Conservation (phyloP, 139 green algal genomes). For the Chlamydomonas sp. region DNA sequence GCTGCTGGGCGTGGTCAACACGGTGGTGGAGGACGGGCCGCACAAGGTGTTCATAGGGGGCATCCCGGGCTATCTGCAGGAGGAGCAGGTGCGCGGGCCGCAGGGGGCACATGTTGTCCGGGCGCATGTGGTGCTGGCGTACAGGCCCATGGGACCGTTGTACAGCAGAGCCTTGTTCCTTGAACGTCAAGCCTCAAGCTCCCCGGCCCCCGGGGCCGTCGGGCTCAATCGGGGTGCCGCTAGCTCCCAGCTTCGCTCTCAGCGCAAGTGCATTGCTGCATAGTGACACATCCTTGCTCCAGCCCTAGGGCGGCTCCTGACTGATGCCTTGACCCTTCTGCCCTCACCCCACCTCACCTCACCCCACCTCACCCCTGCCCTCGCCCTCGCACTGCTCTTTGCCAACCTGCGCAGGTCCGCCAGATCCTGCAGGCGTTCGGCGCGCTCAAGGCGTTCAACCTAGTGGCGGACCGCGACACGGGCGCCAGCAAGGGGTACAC, state of each 20-base stretch:
- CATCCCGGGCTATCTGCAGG: constrained; percentile 50
- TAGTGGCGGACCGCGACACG: constrained; percentile 51
- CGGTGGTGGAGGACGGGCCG: constrained; percentile 56
- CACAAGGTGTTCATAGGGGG: constrained; percentile 58
- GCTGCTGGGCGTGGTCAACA: constrained; percentile 49
- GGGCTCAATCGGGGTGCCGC: too few relatives aligned
- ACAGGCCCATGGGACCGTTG: background rate
- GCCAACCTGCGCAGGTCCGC: constrained; percentile 39
- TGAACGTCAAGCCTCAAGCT: background rate
- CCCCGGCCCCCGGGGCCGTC: background rate
- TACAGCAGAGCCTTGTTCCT: background rate
- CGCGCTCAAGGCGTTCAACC: constrained; percentile 55
- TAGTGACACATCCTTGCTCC: background rate
- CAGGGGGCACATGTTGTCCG: background rate
- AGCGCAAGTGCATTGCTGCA: too few relatives aligned
- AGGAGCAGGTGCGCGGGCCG: constrained; percentile 54
- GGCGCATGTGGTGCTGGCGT: background rate
- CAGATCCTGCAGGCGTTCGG: constrained; percentile 59
- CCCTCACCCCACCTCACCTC: too few relatives aligned
- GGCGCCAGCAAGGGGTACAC: constrained; percentile 45
- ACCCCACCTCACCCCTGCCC: too few relatives aligned
- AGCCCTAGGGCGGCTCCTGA: background rate
- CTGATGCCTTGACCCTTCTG: background rate
- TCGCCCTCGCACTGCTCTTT: background rate
- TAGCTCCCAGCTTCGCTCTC: too few relatives aligned